Percentiles rank a stretch among this genome's conserved stretches.
These are phyloP conservation scores for Endotrypanum monterogeii DNA, from an alignment of 208 protist species.

Conservation along the genomic window DNA sequence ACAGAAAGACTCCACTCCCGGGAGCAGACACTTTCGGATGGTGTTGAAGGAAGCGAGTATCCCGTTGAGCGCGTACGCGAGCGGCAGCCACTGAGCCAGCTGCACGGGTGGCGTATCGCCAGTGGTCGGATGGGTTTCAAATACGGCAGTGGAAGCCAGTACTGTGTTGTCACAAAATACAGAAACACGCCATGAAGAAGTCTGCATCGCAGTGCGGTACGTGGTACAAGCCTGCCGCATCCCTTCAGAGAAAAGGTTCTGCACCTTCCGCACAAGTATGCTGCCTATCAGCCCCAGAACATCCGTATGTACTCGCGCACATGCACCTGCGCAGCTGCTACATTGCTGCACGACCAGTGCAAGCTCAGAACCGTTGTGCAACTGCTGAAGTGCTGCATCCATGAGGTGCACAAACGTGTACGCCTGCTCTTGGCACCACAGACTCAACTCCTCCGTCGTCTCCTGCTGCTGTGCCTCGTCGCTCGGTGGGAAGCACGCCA, in stretches of 20 bases:
- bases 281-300: constrained; percentile 48
- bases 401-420: constrained; percentile 47
- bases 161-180: constrained; percentile 26
- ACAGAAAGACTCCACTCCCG: constrained; percentile 54
- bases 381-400: constrained; percentile 35
- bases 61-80: constrained; percentile 87
- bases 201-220: constrained; percentile 67
- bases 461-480: constrained; percentile 17
- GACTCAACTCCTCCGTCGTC: constrained; percentile 15
- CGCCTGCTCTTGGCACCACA: constrained; percentile 64
- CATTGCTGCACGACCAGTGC: constrained; percentile 78
- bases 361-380: constrained; percentile 81
- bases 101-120: constrained; percentile 28
- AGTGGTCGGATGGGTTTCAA: constrained; percentile 10
- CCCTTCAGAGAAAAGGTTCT: constrained; percentile 58
- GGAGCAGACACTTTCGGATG: constrained; percentile 70
- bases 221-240: constrained; percentile 51
- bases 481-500: constrained; percentile 62
- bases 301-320: constrained; percentile 56
- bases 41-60: constrained; percentile 72
- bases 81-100: constrained; percentile 72
- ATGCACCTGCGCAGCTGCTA: constrained; percentile 35
- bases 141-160: constrained; percentile 8
- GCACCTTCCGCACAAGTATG: constrained; percentile 49
- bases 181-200: constrained; percentile 50